Base-by-base conservation (phyloP, 495 filamentous ascomycete genomes). In the Diplogelasinospora grovesii region DNA sequence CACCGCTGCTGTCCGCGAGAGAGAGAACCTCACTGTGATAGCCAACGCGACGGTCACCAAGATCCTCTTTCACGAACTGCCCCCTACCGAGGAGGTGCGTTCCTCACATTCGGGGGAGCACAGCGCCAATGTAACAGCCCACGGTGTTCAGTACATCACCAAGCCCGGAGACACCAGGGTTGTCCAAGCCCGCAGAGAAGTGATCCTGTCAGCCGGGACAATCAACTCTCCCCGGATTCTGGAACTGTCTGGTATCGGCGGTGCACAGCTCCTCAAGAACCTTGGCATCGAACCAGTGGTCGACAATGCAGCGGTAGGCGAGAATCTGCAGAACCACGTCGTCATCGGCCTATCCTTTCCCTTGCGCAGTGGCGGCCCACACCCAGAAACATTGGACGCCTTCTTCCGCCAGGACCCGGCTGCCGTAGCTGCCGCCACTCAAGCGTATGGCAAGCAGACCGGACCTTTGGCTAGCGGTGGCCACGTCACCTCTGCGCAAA, bases 341-440 rank as follows among this genome's bases (percentile, higher is more conserved):
- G 24, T 52, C 19, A 19, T 19, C 22, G n/a, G 15, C 19, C 10
- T 57, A 8, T 22, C 11, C 4, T 47, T 38, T n/a, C 34, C 48
- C 7, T 22, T 30, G 4, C 73, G 74, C 47, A 79, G 42, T 18
- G 32, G 31, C 7, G 31, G 20, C 15, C 20, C 9, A 23, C 13
- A 81, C 83, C 81, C 76, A 3, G 83, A 89, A 50, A 84, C 84
- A 8, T 78, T 83, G 26, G 81, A 88, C 47, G 83, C 84, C 62
- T 61, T 88, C 22, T 74, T 78, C 19, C 78, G 83, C 15, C 74
- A 83, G 50, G 50, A 64, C 16, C 65, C 71, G 14, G 74, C 79
- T 41, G 77, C 81, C 8, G 70, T 76, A 13, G 70, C 68, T 15
- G 29, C 47, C 22, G 52, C 48, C 21, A 45, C 41, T 23, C 28